Evolutionary conservation across 805 yeast genomes (phyloP).

Genomic region (Tetrapisispora fleetii): DNA sequence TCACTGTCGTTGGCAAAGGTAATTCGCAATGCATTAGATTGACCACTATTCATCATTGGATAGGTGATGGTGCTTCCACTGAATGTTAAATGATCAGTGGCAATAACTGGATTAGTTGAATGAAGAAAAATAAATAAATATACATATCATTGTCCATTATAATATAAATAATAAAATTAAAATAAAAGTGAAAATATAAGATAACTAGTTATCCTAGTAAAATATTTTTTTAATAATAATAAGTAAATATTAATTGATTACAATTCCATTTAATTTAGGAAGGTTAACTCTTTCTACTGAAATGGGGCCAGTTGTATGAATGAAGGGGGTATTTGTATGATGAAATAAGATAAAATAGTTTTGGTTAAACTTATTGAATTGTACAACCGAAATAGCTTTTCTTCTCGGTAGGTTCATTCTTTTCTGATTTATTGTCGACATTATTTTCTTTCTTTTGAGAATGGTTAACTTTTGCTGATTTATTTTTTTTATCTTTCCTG

Average conservation of each 20-base stretch:
- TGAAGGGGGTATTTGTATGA: neutral
- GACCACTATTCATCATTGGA: too few relatives aligned
- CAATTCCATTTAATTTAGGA: neutral
- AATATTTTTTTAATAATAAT: too few relatives aligned
- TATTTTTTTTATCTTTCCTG: neutral
- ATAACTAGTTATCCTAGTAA: too few relatives aligned
- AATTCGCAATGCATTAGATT: too few relatives aligned
- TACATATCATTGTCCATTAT: neutral
- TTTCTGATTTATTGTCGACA: neutral
- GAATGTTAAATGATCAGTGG: too few relatives aligned
- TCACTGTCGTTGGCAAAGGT: too few relatives aligned
- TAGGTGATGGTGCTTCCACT: too few relatives aligned
- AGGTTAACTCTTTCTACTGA: too few relatives aligned
- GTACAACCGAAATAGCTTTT: conserved; percentile 1
- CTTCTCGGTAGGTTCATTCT: neutral
- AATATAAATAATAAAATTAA: too few relatives aligned
- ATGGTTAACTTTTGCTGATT: neutral
- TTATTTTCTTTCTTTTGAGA: neutral
- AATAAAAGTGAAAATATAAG: neutral
- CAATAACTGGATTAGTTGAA: neutral
- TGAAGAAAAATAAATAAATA: neutral
- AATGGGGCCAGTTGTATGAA: neutral
- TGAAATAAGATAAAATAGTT: neutral
- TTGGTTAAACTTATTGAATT: neutral
- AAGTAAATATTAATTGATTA: neutral